Evolutionary conservation across 176 grass and related monocot genomes (phyloP).

Genomic region (Rhynchospora pubera): DNA sequence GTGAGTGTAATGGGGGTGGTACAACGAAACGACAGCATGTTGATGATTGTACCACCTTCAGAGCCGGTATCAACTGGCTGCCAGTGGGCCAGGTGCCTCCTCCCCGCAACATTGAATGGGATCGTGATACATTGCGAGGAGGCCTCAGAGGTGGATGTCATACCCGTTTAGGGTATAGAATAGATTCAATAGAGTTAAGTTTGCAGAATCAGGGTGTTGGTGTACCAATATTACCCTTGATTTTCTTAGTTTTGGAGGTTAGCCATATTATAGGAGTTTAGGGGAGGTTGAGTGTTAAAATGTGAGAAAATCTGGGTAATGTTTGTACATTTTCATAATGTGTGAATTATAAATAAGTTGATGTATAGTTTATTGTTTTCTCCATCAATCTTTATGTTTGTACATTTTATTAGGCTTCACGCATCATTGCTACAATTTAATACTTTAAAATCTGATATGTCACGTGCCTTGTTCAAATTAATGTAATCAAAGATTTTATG

Average conservation of each 20-base stretch:
- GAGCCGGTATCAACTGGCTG: conserved; percentile 80
- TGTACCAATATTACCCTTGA: conserved; percentile 9
- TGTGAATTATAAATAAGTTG: conserved; percentile 11
- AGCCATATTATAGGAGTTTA: neutral
- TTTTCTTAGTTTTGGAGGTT: conserved; percentile 10
- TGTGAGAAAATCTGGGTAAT: conserved; percentile 9
- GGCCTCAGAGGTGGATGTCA: conserved; percentile 72
- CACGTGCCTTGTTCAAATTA: neutral
- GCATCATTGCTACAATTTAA: neutral
- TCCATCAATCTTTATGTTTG: neutral
- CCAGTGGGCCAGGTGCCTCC: conserved; percentile 72
- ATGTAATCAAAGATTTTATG: neutral
- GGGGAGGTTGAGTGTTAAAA: conserved; percentile 5
- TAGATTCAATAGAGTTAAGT: neutral
- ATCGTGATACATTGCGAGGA: conserved; percentile 79
- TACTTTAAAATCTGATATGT: neutral
- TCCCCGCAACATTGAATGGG: conserved; percentile 61
- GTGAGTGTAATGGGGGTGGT: conserved; percentile 93
- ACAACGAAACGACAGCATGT: conserved; percentile 59
- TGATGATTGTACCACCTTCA: conserved; percentile 84
- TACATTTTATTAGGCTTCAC: neutral
- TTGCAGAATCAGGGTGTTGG: conserved; percentile 9
- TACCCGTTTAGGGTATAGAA: conserved; percentile 68
- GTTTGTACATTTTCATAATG: conserved; percentile 15
- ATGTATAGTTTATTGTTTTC: conserved; percentile 2